Evolutionary conservation across 2,329 filamentous ascomycete genomes (phyloP).

Genomic region (Penicillium fuscoglaucum): DNA sequence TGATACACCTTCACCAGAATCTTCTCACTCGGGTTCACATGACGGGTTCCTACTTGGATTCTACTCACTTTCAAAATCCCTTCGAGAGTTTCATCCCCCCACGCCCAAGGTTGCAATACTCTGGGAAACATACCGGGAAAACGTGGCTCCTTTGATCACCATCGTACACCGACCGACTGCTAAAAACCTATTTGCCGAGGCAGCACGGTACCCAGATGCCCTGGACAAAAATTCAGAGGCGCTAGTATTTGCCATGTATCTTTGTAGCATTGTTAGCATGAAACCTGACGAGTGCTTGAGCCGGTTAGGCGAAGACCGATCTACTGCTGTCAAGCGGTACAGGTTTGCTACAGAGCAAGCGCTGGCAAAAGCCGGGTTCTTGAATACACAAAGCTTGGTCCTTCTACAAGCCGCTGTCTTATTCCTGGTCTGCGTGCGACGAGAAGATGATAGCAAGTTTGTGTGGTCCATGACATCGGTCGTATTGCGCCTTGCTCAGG

Average conservation of each 20-base stretch:
- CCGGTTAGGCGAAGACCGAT: slow-evolving; percentile 55
- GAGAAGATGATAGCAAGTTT: slow-evolving; percentile 44
- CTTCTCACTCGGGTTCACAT: slow-evolving; percentile 47
- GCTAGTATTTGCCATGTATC: slow-evolving; percentile 63
- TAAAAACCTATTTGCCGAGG: slow-evolving; percentile 53
- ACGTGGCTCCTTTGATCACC: slow-evolving; percentile 62
- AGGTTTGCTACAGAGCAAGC: slow-evolving; percentile 65
- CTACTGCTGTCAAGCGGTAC: slow-evolving; percentile 54
- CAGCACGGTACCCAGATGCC: slow-evolving; percentile 51
- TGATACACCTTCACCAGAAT: slow-evolving; percentile 49
- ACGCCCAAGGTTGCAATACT: slow-evolving; percentile 52
- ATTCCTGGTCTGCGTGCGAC: slow-evolving; percentile 56
- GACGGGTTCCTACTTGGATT: slow-evolving; percentile 64
- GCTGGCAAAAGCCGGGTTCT: slow-evolving; percentile 61
- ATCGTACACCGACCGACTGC: slow-evolving; percentile 59
- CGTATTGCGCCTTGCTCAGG: slow-evolving; percentile 45
- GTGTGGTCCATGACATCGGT: slow-evolving; percentile 47
- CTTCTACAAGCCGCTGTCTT: slow-evolving; percentile 64
- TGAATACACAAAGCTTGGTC: slow-evolving; percentile 62
- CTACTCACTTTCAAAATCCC: slow-evolving; percentile 57
- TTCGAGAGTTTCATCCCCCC: slow-evolving; percentile 58
- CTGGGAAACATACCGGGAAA: slow-evolving; percentile 61
- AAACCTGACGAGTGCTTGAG: slow-evolving; percentile 43
- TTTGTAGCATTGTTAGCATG: slow-evolving; percentile 52
- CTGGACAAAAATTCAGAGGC: slow-evolving; percentile 57